phyloP scores from a whole-genome alignment of 352 stramenopile species.

The Globisporangium middletonii region DNA sequence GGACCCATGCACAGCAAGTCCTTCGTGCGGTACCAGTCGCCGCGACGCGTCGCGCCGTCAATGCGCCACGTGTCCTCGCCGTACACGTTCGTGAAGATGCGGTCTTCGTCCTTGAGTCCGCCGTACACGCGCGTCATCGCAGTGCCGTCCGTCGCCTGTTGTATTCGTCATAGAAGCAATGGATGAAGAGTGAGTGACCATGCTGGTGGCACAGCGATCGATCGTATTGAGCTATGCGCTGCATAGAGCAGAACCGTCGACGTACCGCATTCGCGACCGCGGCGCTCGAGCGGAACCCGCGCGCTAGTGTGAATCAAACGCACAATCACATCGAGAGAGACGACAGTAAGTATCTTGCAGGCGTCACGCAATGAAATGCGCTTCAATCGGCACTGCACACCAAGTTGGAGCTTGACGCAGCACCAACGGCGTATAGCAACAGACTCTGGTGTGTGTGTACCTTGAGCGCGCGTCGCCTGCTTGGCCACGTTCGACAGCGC shows the following conservation, averaged over 20 bases:
- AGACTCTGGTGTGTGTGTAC: no score
- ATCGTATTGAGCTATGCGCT: neutral
- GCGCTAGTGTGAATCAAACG: neutral
- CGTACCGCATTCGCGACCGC: constrained; percentile 32
- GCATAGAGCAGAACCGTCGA: neutral
- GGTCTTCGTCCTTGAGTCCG: constrained; percentile 97
- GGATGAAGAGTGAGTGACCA: neutral
- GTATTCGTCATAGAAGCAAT: no score
- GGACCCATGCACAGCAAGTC: constrained; percentile 98
- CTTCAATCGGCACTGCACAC: neutral
- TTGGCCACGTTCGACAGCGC: constrained; percentile 12
- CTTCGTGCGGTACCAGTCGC: constrained; percentile 96
- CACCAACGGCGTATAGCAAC: no score
- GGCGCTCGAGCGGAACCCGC: constrained; percentile 25
- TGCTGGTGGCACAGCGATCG: neutral
- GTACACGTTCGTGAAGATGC: constrained; percentile 99
- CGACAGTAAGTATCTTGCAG: neutral
- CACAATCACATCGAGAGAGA: neutral
- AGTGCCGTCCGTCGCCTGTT: constrained; percentile 33
- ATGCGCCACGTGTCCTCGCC: constrained; percentile 92
- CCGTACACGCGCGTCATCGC: constrained; percentile 88
- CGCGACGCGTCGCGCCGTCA: constrained; percentile 87
- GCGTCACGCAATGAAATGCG: neutral
- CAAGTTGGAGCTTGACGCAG: no score
- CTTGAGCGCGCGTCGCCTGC: constrained; percentile 11